Conservation (phyloP, 805 yeast species). For the Wickerhamomyces bisporus region DNA sequence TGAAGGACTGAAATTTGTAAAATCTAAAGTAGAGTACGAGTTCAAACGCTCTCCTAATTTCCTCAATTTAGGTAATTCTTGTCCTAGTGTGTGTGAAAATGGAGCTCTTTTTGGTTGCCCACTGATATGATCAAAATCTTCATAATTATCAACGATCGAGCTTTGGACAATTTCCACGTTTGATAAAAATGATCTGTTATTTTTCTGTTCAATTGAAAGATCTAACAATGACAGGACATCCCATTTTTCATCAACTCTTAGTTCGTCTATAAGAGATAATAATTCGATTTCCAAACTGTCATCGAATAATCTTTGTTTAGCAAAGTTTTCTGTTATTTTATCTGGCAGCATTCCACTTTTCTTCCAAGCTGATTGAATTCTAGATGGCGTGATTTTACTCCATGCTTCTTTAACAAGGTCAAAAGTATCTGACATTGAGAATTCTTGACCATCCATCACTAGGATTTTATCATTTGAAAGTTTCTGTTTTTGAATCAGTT, state of each 20-base stretch:
- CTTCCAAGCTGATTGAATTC: constrained; percentile 39
- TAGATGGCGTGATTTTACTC: constrained; percentile 35
- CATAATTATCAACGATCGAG: constrained; percentile 43
- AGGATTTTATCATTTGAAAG: constrained; percentile 14
- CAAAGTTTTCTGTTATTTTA: constrained; percentile 23
- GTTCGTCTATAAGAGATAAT: constrained; percentile 36
- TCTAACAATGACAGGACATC: constrained; percentile 50
- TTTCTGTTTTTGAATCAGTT: constrained; percentile 25
- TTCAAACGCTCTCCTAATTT: constrained; percentile 18
- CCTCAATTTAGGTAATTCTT: constrained; percentile 19
- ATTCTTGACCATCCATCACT: constrained; percentile 34
- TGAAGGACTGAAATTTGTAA: constrained; percentile 1
- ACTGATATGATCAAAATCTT: constrained; percentile 16
- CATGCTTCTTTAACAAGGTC: constrained; percentile 56
- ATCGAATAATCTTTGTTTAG: constrained; percentile 28
- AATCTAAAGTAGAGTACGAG: constrained; percentile 1
- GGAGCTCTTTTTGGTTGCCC: constrained; percentile 20
- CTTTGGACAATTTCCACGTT: constrained; percentile 58
- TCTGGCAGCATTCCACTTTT: constrained; percentile 37
- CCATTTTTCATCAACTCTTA: constrained; percentile 54
- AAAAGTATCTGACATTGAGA: constrained; percentile 51
- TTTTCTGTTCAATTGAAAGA: constrained; percentile 38
- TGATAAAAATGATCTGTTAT: constrained; percentile 42
- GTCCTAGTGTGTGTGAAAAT: constrained; percentile 22
- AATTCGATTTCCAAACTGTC: constrained; percentile 37